Percentiles rank a stretch among this genome's conserved stretches.
Evolutionary conservation across 768 basidiomycete species (phyloP).

Genomic region (Termitomyces sp.): DNA sequence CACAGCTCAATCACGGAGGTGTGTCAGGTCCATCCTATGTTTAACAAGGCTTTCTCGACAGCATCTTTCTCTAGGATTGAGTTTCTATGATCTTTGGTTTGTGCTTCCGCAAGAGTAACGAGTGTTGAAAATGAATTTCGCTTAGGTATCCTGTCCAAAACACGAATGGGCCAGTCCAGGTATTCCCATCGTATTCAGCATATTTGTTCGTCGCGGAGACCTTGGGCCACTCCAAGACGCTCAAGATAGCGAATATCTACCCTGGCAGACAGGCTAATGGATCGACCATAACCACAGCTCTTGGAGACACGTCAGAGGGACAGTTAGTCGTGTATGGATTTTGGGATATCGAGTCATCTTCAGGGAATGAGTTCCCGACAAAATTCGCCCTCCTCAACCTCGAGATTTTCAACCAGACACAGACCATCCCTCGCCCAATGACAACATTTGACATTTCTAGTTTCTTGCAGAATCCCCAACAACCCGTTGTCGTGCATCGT

Average conservation of each 20-base stretch:
- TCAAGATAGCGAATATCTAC: conserved; percentile 46
- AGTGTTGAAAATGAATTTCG: background rate
- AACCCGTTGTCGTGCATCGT: conserved; percentile 33
- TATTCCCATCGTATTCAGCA: conserved; percentile 52
- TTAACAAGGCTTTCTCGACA: background rate
- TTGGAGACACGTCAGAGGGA: conserved; percentile 44
- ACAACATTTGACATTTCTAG: conserved; percentile 45
- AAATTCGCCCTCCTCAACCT: conserved; percentile 50
- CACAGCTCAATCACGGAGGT: conserved; percentile 49
- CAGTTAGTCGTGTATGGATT: conserved; percentile 50
- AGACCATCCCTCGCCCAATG: conserved; percentile 34
- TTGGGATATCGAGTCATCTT: conserved; percentile 33
- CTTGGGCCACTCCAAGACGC: conserved; percentile 38
- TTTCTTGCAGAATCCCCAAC: conserved; percentile 26
- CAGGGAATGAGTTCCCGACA: conserved; percentile 29
- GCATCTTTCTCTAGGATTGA: conserved; percentile 23
- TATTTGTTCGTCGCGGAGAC: conserved; percentile 50
- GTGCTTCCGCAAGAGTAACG: background rate
- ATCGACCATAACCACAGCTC: conserved; percentile 47
- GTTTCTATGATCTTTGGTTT: conserved; percentile 47
- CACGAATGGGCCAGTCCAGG: conserved; percentile 43
- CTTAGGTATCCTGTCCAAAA: conserved; percentile 47
- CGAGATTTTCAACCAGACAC: conserved; percentile 48
- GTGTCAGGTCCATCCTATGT: conserved; percentile 7
- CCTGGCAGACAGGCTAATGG: conserved; percentile 50